Percentiles rank a stretch among this genome's conserved stretches.
Conservation (phyloP, 495 filamentous ascomycete species). For the Penicillium samsonianum region DNA sequence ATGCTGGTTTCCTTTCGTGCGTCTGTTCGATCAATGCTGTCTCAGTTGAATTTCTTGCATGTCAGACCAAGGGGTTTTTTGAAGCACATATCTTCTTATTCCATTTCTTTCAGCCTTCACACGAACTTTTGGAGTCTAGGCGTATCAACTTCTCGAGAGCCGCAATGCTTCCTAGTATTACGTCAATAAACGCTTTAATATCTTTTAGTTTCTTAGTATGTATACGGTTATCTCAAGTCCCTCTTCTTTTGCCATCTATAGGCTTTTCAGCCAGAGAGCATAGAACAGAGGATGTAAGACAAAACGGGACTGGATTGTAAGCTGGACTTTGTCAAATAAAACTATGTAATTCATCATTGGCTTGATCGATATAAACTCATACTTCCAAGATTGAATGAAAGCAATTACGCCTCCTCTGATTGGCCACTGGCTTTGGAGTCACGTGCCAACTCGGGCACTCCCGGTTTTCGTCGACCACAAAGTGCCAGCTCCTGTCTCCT, state of each 20-base stretch:
- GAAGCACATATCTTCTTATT: constrained; percentile 29
- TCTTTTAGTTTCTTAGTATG: no score
- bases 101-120: constrained; percentile 10
- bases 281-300: not conserved
- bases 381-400: constrained; percentile 2
- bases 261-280: not conserved
- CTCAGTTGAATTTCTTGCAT: constrained; percentile 25
- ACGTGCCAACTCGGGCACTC: constrained; percentile 25
- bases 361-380: not conserved
- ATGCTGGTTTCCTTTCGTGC: constrained; percentile 22
- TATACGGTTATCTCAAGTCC: not conserved
- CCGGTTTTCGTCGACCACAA: constrained; percentile 45
- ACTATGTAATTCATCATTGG: not conserved
- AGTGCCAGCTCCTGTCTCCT: constrained; percentile 31
- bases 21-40: constrained; percentile 14
- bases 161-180: not conserved
- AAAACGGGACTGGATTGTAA: not conserved
- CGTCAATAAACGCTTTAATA: not conserved
- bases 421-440: constrained; percentile 23
- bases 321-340: no score
- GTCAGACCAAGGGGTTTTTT: constrained; percentile 22
- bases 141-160: constrained; percentile 19
- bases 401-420: constrained; percentile 25
- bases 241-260: no score
- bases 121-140: constrained; percentile 6